These are phyloP conservation scores for Phytopythium kandeliae DNA, from an alignment of 352 stramenopile genomes.

Conservation along the genomic window DNA sequence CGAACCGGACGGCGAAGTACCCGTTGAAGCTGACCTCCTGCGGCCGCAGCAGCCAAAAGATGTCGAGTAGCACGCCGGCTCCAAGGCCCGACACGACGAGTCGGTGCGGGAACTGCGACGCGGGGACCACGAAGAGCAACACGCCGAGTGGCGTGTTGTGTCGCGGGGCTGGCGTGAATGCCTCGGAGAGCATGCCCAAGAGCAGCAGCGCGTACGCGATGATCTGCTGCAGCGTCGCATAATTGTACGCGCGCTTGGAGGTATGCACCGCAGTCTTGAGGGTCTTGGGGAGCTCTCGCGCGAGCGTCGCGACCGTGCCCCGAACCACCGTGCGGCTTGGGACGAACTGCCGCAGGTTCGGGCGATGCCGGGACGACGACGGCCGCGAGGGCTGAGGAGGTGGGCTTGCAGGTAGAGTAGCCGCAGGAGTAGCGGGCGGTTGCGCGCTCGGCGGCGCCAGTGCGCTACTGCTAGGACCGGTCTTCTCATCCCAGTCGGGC, in stretches of 20 bases:
- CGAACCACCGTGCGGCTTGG: not conserved
- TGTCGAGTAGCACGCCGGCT: constrained; percentile 39
- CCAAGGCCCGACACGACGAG: constrained; percentile 47
- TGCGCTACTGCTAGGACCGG: not conserved
- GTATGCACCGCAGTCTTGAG: constrained; percentile 15
- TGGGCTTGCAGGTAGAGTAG: not conserved
- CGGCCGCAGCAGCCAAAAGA: constrained; percentile 61
- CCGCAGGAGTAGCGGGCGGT: not conserved
- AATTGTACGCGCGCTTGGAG: constrained; percentile 20
- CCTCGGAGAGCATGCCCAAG: constrained; percentile 55
- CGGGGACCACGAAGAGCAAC: constrained; percentile 32
- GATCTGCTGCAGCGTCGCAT: constrained; percentile 48
- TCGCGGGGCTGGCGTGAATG: constrained; percentile 46
- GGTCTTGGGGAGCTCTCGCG: not conserved
- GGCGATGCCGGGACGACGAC: not conserved
- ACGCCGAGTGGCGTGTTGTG: constrained; percentile 73
- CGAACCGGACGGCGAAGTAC: constrained; percentile 37
- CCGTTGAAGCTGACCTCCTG: constrained; percentile 59
- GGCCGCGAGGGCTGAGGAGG: not conserved
- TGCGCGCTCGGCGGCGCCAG: not conserved
- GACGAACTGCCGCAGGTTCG: constrained; percentile 1
- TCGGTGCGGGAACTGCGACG: constrained; percentile 30
- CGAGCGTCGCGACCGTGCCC: not conserved
- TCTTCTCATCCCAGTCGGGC: not conserved
- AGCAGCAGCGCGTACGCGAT: constrained; percentile 51